phyloP scores from a whole-genome alignment of 441 rosid genomes.

The Adansonia madagascariensis region DNA sequence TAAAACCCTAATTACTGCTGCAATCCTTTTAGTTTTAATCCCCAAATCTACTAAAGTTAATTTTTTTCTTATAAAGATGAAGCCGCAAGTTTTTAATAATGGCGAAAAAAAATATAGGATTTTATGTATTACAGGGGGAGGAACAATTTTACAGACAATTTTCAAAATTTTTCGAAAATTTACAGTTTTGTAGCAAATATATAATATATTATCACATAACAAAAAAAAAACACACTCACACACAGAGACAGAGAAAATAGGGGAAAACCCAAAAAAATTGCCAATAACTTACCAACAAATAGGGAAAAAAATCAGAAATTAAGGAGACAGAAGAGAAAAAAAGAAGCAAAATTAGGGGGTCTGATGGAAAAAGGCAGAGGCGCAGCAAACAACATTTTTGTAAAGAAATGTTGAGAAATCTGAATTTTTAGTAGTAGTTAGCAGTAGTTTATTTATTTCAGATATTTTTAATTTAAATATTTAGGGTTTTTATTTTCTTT shows the following conservation, averaged over 20 bases:
- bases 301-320: constrained; percentile 32
- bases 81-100: constrained; percentile 18
- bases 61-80: constrained; percentile 6
- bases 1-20: constrained; percentile 41
- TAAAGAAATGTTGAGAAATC: constrained; percentile 36
- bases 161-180: constrained; percentile 17
- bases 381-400: constrained; percentile 25
- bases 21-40: constrained; percentile 20
- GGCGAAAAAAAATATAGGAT: constrained; percentile 20
- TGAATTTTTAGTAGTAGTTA: constrained; percentile 8
- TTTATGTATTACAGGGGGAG: constrained; percentile 13
- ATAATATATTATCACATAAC: constrained; percentile 18
- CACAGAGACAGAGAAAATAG: constrained; percentile 13
- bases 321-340: constrained; percentile 27
- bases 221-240: neutral
- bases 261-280: constrained; percentile 20
- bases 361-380: constrained; percentile 15
- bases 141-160: constrained; percentile 30
- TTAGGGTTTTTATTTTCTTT: neutral
- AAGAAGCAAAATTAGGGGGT: constrained; percentile 29
- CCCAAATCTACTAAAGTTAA: constrained; percentile 2
- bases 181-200: constrained; percentile 31
- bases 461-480: constrained; percentile 17
- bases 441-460: constrained; percentile 20
- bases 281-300: constrained; percentile 51